Conservation (phyloP, 768 basidiomycete genomes). For the Agaricus sinodeliciosus region DNA sequence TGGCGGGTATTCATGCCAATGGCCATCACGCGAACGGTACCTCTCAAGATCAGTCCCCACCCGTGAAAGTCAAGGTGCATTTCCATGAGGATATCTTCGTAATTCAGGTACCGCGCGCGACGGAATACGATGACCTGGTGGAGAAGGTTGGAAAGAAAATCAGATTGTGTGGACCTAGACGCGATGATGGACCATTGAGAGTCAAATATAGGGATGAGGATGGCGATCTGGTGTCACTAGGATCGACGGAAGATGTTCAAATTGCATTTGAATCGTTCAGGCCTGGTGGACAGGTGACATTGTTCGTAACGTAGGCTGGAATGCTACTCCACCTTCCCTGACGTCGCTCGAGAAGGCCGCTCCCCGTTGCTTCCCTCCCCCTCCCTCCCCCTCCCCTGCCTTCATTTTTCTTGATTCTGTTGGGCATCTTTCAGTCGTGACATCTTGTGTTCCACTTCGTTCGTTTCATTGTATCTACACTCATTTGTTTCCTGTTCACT, state of each 20-base stretch:
- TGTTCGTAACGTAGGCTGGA: conserved; percentile 59
- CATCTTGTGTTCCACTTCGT: not conserved
- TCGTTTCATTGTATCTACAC: conserved; percentile 1
- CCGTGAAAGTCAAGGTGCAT: conserved; percentile 90
- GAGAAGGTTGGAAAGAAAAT: conserved; percentile 93
- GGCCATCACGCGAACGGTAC: conserved; percentile 10
- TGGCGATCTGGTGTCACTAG: conserved; percentile 82
- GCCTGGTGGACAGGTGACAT: conserved; percentile 73
- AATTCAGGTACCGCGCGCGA: conserved; percentile 77
- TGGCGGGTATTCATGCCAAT: conserved; percentile 34
- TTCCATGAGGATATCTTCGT: conserved; percentile 95
- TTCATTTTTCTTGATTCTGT: conserved; percentile 8
- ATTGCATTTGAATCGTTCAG: conserved; percentile 87
- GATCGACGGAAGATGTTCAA: conserved; percentile 88
- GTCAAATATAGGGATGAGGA: conserved; percentile 92
- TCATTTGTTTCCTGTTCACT: not conserved
- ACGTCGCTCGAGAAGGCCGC: not conserved
- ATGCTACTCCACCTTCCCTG: not conserved
- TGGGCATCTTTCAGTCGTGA: conserved; percentile 4
- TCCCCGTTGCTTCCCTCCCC: not conserved
- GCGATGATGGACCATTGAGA: conserved; percentile 74
- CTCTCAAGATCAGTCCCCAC: conserved; percentile 18
- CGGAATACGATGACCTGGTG: conserved; percentile 78
- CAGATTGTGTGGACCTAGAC: conserved; percentile 76
- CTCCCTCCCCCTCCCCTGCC: not conserved